Evolutionary conservation across 306 rosid genomes (phyloP), one percentile per base, ranked within the genome.

Genomic region (Casuarina glauca): DNA sequence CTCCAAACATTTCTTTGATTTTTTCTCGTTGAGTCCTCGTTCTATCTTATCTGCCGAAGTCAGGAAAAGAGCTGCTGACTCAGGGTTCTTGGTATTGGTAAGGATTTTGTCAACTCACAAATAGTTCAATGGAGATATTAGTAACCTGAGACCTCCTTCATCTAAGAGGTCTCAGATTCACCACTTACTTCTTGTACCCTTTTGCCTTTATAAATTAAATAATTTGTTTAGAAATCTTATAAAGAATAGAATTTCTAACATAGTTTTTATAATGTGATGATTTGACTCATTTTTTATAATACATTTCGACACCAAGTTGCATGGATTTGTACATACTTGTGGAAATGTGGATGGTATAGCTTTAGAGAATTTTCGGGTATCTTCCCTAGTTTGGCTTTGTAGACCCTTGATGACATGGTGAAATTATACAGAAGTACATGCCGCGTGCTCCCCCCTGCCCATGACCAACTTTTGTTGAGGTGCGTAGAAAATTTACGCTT

Each of bases 361-460:
- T 10, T 45, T 46, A 39, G 19, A 26, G 38, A 44, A 42, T 0
- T 50, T 58, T 72, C 52, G 61, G 72, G 51, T 76, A 26, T 0
- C 66, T 36, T 17, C 36, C 53, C 9, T 67, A 41, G 66, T 46
- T n/a, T 93, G 83, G 71, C 52, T 86, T 45, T 76, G 76, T 87
- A 93, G 97, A 93, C 93, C 72, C 90, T 93, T 73, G 91, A 84
- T 71, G 97, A 93, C 38, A 79, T 86, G 42, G 75, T 91, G 68
- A 84, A 83, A 84, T 82, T 76, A 82, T 90, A 82, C 83, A 80
- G 13, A 70, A 86, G 89, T 69, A 82, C 91, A n/a, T 89, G 82
- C 60, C 84, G 73, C 79, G 82, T 78, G 84, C 82, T 90, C 61
- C 82, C 89, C 76, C 87, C 78, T 69, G 86, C 94, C 61, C 84